A percentile compares a stretch with the other conserved stretches of the same genome.
Conservation (phyloP, 176 grass and related monocot genomes). For the Raddia guianensis region DNA sequence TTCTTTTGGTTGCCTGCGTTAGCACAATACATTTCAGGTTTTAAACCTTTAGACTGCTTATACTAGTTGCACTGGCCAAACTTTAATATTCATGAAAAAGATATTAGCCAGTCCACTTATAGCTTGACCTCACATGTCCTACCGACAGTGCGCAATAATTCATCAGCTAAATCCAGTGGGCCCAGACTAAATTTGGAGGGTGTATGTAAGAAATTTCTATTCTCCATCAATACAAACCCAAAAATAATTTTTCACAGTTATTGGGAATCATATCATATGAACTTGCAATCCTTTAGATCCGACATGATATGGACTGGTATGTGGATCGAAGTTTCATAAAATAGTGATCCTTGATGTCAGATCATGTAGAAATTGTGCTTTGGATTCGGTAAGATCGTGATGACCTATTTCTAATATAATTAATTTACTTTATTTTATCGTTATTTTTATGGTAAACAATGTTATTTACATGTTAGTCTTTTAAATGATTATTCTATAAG, state of each 20-base stretch:
- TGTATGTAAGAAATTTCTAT: not conserved
- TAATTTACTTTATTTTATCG: not conserved
- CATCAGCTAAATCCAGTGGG: not conserved
- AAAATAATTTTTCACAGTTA: not conserved
- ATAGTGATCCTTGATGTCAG: not conserved
- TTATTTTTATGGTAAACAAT: not conserved
- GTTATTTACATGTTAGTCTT: not conserved
- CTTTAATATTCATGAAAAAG: too few species aligned
- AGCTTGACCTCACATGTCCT: constrained; percentile 9
- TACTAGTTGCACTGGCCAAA: not conserved
- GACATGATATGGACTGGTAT: not conserved
- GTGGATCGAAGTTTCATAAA: not conserved
- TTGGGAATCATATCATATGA: not conserved
- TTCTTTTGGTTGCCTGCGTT: too few species aligned
- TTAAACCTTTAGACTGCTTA: not conserved
- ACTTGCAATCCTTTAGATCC: not conserved
- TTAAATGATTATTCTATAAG: not conserved
- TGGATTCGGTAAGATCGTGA: not conserved
- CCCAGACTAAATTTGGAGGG: not conserved
- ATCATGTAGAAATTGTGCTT: not conserved
- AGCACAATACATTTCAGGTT: too few species aligned
- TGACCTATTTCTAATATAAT: not conserved
- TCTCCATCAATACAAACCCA: not conserved
- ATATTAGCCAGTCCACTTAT: not conserved
- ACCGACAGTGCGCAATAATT: not conserved